phyloP scores from a whole-genome alignment of 106 monocot genomes.

The Cymbidium sinense region DNA sequence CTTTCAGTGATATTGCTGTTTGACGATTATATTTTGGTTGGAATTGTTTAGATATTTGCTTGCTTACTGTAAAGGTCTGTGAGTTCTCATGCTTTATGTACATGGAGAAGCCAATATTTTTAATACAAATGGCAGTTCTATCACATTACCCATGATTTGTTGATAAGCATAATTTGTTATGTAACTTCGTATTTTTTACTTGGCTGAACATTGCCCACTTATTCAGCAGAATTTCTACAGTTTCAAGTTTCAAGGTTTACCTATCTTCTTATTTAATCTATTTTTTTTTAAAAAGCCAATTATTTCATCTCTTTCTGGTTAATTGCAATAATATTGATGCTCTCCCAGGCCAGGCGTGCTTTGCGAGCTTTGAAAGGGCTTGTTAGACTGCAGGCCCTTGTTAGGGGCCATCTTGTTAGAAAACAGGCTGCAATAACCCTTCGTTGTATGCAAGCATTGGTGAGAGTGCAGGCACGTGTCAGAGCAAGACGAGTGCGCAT shows the following conservation, averaged over 20 bases:
- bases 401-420: slow-evolving; percentile 90
- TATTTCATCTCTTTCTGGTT: background rate
- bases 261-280: background rate
- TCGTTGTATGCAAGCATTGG: slow-evolving; percentile 89
- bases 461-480: slow-evolving; percentile 90
- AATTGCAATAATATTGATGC: background rate
- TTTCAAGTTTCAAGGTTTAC: background rate
- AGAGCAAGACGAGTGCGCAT: slow-evolving; percentile 86
- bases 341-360: slow-evolving; percentile 78
- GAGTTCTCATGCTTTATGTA: background rate
- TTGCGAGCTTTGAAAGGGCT: slow-evolving; percentile 87
- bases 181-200: background rate
- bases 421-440: slow-evolving; percentile 93
- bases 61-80: background rate
- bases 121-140: background rate
- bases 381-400: slow-evolving; percentile 93
- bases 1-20: background rate
- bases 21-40: background rate
- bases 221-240: background rate
- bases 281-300: background rate
- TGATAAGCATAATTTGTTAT: background rate
- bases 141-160: background rate
- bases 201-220: background rate
- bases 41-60: background rate
- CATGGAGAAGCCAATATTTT: background rate